Base-by-base conservation (phyloP, 2,329 filamentous ascomycete genomes). In the Fusarium mexicanum region DNA sequence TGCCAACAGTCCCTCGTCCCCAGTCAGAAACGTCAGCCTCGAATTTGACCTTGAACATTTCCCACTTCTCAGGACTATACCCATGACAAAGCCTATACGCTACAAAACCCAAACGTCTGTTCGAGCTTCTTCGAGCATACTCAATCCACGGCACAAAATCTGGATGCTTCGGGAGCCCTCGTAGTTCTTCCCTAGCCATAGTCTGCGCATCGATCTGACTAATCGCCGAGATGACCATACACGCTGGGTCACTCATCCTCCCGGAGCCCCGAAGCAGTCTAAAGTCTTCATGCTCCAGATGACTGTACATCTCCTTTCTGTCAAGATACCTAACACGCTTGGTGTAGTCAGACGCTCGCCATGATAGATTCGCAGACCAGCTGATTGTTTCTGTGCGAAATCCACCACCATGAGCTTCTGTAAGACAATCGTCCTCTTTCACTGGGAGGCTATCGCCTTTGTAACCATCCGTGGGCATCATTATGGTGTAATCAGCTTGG, bases 401-500 rank as follows among this genome's bases (percentile, higher is more conserved):
- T 0, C 44, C 47, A 16, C 31, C 22, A 1, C 14, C n/a, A 6
- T 71, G 63, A 16, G 38, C 68, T 8, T 31, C 44, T 29, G 62
- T 57, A 2, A 71, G 22, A 3, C n/a, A 29, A 20, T 50, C 59
- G 11, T 60, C 31, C 6, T 77, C 74, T 44, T 78, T 67, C 0
- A 67, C 47, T 0, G 67, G 57, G 1, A 77, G 57, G 11, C 12
- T 59, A 6, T 73, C 71, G 18, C 79, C 79, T 18, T 74, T 73
- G 29, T 80, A 80, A 0, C 79, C 79, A n/a, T 80, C 78, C 20
- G 72, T 79, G 8, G 79, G 76, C 17, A 80, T 33, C 37, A 76
- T 77, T 8, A 80, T 79, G 9, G 44, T 68, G 16, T 59, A 78
- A 38, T 80, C 78, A 2, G 79, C 77, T 2, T 77, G 65, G 1